Evolutionary conservation across 345 rosid genomes (phyloP), one percentile per base, ranked within the genome.

Genomic region (Aethionema arabicum): DNA sequence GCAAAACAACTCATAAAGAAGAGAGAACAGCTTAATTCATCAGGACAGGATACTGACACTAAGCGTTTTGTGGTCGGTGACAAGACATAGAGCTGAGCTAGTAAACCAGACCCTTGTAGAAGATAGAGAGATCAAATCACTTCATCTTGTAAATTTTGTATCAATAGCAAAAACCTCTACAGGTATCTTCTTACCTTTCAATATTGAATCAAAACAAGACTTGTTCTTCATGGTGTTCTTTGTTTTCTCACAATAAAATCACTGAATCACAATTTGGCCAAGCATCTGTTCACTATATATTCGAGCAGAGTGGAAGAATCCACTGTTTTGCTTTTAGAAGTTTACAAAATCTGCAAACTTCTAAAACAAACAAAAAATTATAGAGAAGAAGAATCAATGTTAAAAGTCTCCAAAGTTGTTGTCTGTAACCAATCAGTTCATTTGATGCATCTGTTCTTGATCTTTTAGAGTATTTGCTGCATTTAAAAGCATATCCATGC

Each of bases 401-500:
- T 16, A 12, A 21, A 36, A 8, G 64, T 48, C 49, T 48, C 16
- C 36, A 32, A 32, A 32, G 11, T 64, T 64, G 15, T 31, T 42
- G 67, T 27, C 52, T 45, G 35, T 10, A 8, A 15, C 52, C 31
- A 58, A 48, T 71, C 67, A 64, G 27, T 71, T 67, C 63, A 16
- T 42, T 60, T 54, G 53, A 35, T 57, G 57, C 72, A 73, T 72
- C 62, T 79, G 72, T 70, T 80, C 85, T 63, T 77, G 72, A 5
- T 64, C 74, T 59, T 73, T 79, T 31, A 93, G 65, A 50, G 91
- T 82, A 37, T 72, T 78, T n/a, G 87, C 97, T 27, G 97, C 96
- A 59, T 73, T 78, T 35, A 89, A 69, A 74, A 89, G 97, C 86
- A 93, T 82, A 48, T 84, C 86, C 85, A 89, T 68, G 68, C 84